Percentiles rank a stretch among this genome's conserved stretches.
Conservation (phyloP, 768 basidiomycete genomes). For the Tephrocybe sp. region DNA sequence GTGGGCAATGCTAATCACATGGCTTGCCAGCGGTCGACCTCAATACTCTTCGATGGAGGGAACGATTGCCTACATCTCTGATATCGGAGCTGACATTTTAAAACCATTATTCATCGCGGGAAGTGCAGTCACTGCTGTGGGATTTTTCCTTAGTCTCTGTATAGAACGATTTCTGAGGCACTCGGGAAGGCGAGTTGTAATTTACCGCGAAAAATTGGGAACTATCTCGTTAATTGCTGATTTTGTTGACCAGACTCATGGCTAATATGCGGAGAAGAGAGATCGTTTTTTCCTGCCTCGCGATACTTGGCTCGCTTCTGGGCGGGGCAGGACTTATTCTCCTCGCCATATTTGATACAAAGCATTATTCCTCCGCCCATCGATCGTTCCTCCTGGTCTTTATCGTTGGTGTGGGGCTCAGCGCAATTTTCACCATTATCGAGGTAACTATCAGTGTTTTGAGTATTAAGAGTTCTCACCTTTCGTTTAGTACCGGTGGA, state of each 20-base stretch:
- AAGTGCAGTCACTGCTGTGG: conserved; percentile 58
- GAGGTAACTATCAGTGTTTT: conserved; percentile 58
- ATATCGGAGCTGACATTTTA: conserved; percentile 68
- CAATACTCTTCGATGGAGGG: conserved; percentile 55
- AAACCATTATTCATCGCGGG: conserved; percentile 76
- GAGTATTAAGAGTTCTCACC: too few relatives aligned
- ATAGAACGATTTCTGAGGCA: conserved; percentile 67
- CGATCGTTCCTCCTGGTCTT: conserved; percentile 66
- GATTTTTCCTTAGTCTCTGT: conserved; percentile 58
- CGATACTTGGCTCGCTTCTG: conserved; percentile 57
- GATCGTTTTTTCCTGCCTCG: conserved; percentile 49
- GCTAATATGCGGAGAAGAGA: conserved; percentile 59
- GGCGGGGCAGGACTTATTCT: conserved; percentile 66
- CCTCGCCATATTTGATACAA: conserved; percentile 71
- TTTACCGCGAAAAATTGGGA: not conserved
- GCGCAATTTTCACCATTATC: conserved; percentile 69
- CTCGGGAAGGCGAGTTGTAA: conserved; percentile 46
- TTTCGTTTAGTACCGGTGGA: conserved; percentile 65
- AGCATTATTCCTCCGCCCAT: conserved; percentile 49
- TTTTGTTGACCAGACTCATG: conserved; percentile 41
- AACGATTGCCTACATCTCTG: conserved; percentile 71
- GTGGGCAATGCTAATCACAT: conserved; percentile 68
- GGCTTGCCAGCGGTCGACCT: conserved; percentile 64
- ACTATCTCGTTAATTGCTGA: not conserved
- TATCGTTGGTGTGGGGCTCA: conserved; percentile 67